Base-by-base conservation (phyloP, 1,284 basidiomycete genomes). In the Moesziomyces sp. region DNA sequence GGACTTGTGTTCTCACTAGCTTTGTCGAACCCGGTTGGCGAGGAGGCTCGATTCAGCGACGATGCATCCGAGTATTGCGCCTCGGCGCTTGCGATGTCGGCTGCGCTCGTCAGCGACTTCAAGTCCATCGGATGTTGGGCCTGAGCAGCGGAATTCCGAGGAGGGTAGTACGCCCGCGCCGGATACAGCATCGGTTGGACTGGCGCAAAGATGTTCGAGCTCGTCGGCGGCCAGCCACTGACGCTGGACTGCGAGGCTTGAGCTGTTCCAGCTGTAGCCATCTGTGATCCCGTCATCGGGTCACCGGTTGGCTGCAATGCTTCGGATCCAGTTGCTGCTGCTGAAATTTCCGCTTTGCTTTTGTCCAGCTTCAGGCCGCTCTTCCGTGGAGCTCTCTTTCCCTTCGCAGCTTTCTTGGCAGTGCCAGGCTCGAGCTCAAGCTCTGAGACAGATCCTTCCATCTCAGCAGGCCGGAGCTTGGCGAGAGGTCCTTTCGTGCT, bases 161-260 rank as follows among this genome's bases (percentile, higher is more conserved):
- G 58, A 5, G 52, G 60, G 45, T 52, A 69, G 49, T 63, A 59
- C 3, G 56, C 66, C 14, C 58, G 66, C 11, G 66, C 66, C 6
- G 66, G 66, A 46, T 69, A 69, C 30, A 62, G 44, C 10, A 57
- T 56, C 18, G 56, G 60, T 9, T 56, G 55, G 52, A 63, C 59
- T 8, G 59, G 56, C 0, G 52, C 28, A 26, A 69, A 62, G 49
- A 69, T 53, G 46, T 62, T 58, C 1, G 59, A 51, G 42, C 33
- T 46, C 5, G 52, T 2, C 8, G 45, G 35, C 1, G 35, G 5
- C 35, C 35, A 49, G 13, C 8, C 26, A 10, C 47, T 42, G n/a
- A 46, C 14, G 5, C 21, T 7, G 18, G 43, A 2, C 23, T 43
- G 18, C 28, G 26, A 40, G 30, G 45, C 19, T 0, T 48, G 40